These are phyloP conservation scores for Blepharisma japonicum DNA, from an alignment of 73 alveolate species.

Conservation along the genomic window DNA sequence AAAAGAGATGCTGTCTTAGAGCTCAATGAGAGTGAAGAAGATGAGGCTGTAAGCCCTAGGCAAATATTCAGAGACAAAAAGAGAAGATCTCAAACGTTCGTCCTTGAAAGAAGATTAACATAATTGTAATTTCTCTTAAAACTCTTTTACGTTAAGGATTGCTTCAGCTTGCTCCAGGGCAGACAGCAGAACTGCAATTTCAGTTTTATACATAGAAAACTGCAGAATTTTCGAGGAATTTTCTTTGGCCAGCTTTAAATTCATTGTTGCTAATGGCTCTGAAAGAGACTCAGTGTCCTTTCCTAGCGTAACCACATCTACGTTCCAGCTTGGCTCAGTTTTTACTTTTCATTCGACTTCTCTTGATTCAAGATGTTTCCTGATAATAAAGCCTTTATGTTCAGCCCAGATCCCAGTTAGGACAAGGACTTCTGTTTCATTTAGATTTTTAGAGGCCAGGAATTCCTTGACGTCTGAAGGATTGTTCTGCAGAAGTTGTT, in stretches of 20 bases:
- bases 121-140: too few species aligned
- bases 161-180: constrained; percentile 8
- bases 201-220: neutral
- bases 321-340: constrained; percentile 16
- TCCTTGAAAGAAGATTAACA: too few species aligned
- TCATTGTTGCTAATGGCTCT: neutral
- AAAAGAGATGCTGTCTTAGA: too few species aligned
- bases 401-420: constrained; percentile 1
- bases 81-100: too few species aligned
- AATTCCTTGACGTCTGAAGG: neutral
- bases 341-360: constrained; percentile 22
- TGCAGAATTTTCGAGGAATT: neutral
- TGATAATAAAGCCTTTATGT: constrained; percentile 32
- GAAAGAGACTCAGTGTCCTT: neutral
- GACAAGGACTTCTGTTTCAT: neutral
- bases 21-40: too few species aligned
- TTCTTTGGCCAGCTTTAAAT: neutral
- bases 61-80: too few species aligned
- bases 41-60: too few species aligned
- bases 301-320: neutral
- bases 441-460: neutral
- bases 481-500: neutral
- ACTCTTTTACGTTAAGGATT: too few species aligned
- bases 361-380: constrained; percentile 3
- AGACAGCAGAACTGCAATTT: neutral